Base-by-base conservation (phyloP, 441 rosid species). In the Theobroma grandiflorum region DNA sequence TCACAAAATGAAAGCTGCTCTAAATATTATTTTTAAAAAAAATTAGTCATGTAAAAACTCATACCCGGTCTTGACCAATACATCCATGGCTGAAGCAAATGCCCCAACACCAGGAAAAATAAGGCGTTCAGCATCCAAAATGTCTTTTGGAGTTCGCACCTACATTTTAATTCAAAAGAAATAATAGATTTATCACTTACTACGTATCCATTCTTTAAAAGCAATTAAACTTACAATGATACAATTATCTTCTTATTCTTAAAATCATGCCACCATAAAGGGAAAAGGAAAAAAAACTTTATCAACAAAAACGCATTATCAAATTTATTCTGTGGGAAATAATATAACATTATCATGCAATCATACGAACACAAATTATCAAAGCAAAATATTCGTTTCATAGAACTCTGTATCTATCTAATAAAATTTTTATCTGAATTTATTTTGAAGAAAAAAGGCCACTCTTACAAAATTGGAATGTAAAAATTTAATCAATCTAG, bases 61-160 rank as follows among this genome's bases (percentile, higher is more conserved):
- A 43, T 79, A 93, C 99, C 99, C 99, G 2, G 92, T 88, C 84
- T 85, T 87, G 80, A 84, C 89, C 73, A 97, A 93, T 35, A 97
- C 93, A 85, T 94, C 98, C 97, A 97, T 95, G 50, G 98, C 98
- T 0, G 98, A 85, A 22, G 95, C 92, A 84, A 97, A 97, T 33
- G 99, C 99, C 75, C 99, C 99, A 7, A 97, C 98, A 8, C 99
- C 99, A 0, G 98, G 99, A 82, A 97, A 97, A 40, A 97, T 89
- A 43, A 97, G 97, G 20, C 96, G 92, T 35, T 90, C 81, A 18
- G 98, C 99, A 80, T 85, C 92, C 67, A 87, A 77, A 84, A 97
- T 97, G 77, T 97, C 97, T 52, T 86, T 89, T 2, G 99, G 95
- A 42, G 91, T 87, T 90, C 91, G 84, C 74, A 97, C 99, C 99